phyloP scores from a whole-genome alignment of 2,329 filamentous ascomycete genomes.

The Xylariales sp. region DNA sequence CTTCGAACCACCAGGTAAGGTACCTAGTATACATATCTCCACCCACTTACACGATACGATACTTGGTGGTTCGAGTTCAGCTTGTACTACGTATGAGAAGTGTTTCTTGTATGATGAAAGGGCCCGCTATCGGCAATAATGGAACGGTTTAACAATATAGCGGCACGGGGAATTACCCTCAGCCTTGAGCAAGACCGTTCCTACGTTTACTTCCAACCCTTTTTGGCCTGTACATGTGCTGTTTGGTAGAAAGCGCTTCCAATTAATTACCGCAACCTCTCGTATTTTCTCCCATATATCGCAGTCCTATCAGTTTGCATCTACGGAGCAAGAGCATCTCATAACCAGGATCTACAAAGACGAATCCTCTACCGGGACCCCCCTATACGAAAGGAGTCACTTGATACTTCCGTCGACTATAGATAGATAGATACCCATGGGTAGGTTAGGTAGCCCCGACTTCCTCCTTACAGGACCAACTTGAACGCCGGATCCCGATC shows the following conservation, averaged over 20 bases:
- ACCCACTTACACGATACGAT: too few species aligned
- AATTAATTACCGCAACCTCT: background rate
- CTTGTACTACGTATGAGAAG: too few species aligned
- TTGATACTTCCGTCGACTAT: background rate
- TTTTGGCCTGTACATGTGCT: too few species aligned
- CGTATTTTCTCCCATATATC: background rate
- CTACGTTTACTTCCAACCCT: too few species aligned
- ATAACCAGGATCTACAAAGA: background rate
- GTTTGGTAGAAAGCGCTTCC: too few species aligned
- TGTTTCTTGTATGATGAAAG: background rate
- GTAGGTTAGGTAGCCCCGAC: background rate
- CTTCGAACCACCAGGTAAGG: too few species aligned
- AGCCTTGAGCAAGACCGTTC: too few species aligned
- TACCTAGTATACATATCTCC: too few species aligned
- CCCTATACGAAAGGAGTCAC: background rate
- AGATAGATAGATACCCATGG: background rate
- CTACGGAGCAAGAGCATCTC: background rate
- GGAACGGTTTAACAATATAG: background rate
- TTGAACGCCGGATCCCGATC: slow-evolving; percentile 72
- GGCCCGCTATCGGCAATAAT: background rate
- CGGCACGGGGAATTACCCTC: too few species aligned
- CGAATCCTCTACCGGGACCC: background rate
- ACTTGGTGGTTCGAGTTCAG: too few species aligned
- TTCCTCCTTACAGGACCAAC: slow-evolving; percentile 64
- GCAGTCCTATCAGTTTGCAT: background rate